phyloP scores from a whole-genome alignment of 2,329 filamentous ascomycete species.

The Chrysosporium keratinophilum region DNA sequence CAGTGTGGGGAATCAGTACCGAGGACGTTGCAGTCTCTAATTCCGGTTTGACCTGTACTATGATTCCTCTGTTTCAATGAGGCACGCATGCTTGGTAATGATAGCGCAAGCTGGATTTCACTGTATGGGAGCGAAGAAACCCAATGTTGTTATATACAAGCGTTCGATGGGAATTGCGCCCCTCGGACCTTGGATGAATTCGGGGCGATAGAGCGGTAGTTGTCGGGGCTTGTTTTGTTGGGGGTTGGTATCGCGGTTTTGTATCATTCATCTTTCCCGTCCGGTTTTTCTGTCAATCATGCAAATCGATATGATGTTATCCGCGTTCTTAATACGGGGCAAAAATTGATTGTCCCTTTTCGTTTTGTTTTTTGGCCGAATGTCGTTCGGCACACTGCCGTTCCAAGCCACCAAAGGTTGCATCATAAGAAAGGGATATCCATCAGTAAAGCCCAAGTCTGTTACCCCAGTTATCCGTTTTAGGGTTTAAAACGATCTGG shows the following conservation, averaged over 20 bases:
- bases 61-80: neutral
- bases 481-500: conserved; percentile 79
- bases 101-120: neutral
- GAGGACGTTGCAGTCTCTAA: conserved; percentile 4
- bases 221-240: neutral
- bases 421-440: neutral
- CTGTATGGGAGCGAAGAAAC: neutral
- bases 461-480: conserved; percentile 66
- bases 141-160: conserved; percentile 5
- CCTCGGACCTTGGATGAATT: neutral
- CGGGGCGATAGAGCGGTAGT: neutral
- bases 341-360: neutral
- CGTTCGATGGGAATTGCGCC: neutral
- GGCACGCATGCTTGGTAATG: neutral
- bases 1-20: neutral
- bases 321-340: neutral
- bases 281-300: neutral
- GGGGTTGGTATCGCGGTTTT: conserved; percentile 3
- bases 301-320: conserved; percentile 1
- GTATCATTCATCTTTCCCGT: conserved; percentile 3
- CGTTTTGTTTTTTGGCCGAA: neutral
- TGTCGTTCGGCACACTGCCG: neutral
- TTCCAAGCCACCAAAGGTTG: neutral
- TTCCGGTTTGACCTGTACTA: neutral
- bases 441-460: conserved; percentile 63